phyloP scores from a whole-genome alignment of 495 filamentous ascomycete species.

The Cercophora samala region DNA sequence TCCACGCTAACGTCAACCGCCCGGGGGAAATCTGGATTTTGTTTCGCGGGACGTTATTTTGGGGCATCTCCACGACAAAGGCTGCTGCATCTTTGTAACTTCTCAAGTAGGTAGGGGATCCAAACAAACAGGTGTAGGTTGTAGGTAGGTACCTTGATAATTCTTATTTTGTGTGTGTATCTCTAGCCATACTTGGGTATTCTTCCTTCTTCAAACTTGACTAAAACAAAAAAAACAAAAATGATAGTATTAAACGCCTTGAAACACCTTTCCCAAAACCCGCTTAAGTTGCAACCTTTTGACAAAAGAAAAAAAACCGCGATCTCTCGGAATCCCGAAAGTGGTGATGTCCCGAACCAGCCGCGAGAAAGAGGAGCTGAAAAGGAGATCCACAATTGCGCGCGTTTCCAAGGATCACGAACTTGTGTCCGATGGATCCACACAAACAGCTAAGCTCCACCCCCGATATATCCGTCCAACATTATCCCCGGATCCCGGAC shows the following conservation, averaged over 20 bases:
- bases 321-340: not conserved
- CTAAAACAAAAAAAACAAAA: too few relatives aligned
- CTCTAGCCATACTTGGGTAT: not conserved
- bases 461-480: not conserved
- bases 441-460: not conserved
- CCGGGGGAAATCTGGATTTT: too few relatives aligned
- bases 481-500: not conserved
- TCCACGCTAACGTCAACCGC: too few relatives aligned
- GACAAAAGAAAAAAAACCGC: conserved; percentile 6
- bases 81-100: too few relatives aligned
- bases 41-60: too few relatives aligned
- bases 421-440: not conserved
- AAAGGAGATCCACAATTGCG: not conserved
- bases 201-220: not conserved
- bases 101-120: too few relatives aligned
- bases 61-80: too few relatives aligned
- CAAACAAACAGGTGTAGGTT: too few relatives aligned
- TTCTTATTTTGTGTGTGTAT: not conserved
- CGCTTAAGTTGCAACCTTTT: conserved; percentile 5
- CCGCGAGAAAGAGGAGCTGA: not conserved
- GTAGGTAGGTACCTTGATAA: conserved; percentile 6
- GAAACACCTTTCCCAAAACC: not conserved
- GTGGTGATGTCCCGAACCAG: not conserved
- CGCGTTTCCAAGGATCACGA: not conserved
- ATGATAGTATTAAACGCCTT: not conserved